A percentile compares a stretch with the other conserved stretches of the same genome.
Evolutionary conservation across 2,329 filamentous ascomycete genomes (phyloP).

Genomic region (Thelonectria olida): DNA sequence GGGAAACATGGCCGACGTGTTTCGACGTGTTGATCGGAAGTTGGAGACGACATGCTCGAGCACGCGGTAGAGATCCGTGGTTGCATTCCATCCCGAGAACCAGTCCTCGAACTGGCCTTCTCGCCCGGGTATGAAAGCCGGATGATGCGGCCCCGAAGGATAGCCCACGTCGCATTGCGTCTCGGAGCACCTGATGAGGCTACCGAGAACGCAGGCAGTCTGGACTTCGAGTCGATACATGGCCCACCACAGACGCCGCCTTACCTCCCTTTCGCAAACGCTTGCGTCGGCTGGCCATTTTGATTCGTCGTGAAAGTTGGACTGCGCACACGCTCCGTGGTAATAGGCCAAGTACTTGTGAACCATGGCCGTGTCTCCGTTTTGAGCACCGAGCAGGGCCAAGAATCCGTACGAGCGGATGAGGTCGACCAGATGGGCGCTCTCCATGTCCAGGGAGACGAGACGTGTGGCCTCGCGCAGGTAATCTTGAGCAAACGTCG

Average conservation of each 20-base stretch:
- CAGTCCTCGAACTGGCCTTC: conserved; percentile 45
- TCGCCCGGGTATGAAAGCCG: neutral
- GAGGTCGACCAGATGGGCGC: neutral
- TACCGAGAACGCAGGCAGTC: conserved; percentile 12
- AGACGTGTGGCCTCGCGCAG: neutral
- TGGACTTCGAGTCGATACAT: conserved; percentile 22
- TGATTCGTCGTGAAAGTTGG: conserved; percentile 6
- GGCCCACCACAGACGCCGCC: conserved; percentile 22
- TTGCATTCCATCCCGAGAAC: conserved; percentile 66
- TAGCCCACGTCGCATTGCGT: conserved; percentile 5
- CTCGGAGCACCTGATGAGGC: conserved; percentile 17
- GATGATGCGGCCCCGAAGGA: conserved; percentile 4
- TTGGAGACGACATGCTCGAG: conserved; percentile 56
- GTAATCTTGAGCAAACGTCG: neutral
- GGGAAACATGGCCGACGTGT: conserved; percentile 4
- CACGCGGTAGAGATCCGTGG: conserved; percentile 63
- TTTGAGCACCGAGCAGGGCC: neutral
- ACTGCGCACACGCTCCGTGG: neutral
- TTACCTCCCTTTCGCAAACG: conserved; percentile 14
- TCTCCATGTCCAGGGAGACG: neutral
- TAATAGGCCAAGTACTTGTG: neutral
- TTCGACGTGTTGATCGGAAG: conserved; percentile 22
- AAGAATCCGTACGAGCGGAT: conserved; percentile 4
- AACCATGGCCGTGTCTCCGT: neutral
- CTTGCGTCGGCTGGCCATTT: neutral